Conservation (phyloP, 192 early-diverging fungal genomes). For the Umbelopsis vinacea region DNA sequence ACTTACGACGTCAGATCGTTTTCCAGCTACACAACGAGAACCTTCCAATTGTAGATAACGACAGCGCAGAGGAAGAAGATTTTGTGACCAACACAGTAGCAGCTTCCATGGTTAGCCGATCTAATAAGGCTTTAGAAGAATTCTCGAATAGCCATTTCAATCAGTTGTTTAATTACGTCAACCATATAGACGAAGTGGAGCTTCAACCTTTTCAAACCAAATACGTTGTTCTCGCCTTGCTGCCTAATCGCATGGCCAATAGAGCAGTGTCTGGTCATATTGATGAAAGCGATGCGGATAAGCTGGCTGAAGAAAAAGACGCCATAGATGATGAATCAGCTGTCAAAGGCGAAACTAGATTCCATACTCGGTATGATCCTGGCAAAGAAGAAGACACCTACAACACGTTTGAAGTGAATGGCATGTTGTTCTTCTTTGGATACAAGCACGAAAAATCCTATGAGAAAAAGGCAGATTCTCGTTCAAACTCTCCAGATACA, state of each 20-base stretch:
- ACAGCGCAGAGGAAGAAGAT: conserved; percentile 34
- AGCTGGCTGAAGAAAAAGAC: conserved; percentile 35
- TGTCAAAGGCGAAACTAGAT: background rate
- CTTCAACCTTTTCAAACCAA: conserved; percentile 69
- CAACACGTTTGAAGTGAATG: conserved; percentile 80
- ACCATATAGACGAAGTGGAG: conserved; percentile 72
- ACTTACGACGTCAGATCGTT: conserved; percentile 76
- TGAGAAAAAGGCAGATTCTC: background rate
- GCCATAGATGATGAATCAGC: conserved; percentile 32
- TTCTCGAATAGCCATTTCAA: conserved; percentile 69
- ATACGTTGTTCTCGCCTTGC: conserved; percentile 80
- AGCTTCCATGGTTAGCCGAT: conserved; percentile 54
- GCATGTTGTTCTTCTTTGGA: conserved; percentile 81
- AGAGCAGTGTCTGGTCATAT: conserved; percentile 34
- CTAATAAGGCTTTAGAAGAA: conserved; percentile 22
- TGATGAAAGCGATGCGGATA: conserved; percentile 34
- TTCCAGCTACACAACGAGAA: conserved; percentile 91
- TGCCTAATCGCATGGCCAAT: conserved; percentile 54
- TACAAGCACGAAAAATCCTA: conserved; percentile 46
- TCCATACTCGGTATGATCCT: conserved; percentile 16
- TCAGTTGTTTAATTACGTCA: conserved; percentile 93
- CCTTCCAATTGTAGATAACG: conserved; percentile 60
- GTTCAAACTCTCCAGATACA: background rate
- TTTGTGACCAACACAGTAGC: conserved; percentile 68
- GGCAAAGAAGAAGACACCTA: conserved; percentile 61